Evolutionary conservation across 1,284 basidiomycete genomes (phyloP).

Genomic region (Dichomitus squalens): DNA sequence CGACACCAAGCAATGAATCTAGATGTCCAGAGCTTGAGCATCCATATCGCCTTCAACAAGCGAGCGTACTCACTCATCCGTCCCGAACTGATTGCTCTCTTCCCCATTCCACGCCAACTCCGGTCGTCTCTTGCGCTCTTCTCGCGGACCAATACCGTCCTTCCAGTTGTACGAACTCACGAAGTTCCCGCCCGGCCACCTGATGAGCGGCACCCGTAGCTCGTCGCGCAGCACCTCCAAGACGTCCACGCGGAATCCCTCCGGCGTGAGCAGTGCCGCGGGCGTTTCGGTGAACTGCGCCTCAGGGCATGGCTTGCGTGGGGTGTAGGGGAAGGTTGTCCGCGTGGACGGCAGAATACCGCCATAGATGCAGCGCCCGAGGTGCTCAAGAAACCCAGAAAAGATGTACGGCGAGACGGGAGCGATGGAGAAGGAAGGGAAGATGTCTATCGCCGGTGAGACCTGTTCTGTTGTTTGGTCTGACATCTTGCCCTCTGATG

Average conservation of each 20-base stretch:
- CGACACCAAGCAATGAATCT: constrained; percentile 53
- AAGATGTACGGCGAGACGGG: constrained; percentile 43
- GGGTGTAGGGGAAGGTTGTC: constrained; percentile 34
- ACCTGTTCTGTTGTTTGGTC: neutral
- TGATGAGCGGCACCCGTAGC: constrained; percentile 56
- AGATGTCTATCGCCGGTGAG: constrained; percentile 28
- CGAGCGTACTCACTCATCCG: constrained; percentile 43
- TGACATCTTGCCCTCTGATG: neutral
- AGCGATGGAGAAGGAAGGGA: constrained; percentile 27
- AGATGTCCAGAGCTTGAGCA: constrained; percentile 18
- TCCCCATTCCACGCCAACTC: constrained; percentile 70
- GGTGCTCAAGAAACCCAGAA: constrained; percentile 64
- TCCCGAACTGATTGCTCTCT: constrained; percentile 69
- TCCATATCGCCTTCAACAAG: too few relatives aligned
- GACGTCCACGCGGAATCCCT: constrained; percentile 61
- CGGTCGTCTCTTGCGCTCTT: constrained; percentile 53
- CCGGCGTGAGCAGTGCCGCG: constrained; percentile 24
- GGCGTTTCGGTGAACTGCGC: constrained; percentile 30
- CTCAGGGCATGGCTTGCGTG: constrained; percentile 30
- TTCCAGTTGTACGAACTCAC: constrained; percentile 72
- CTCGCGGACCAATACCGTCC: constrained; percentile 62
- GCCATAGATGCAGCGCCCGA: constrained; percentile 65
- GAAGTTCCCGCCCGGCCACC: constrained; percentile 64
- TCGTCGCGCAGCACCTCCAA: constrained; percentile 50
- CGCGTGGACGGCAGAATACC: constrained; percentile 52